Conservation (phyloP, 805 yeast species). For the Candida nemodendra region DNA sequence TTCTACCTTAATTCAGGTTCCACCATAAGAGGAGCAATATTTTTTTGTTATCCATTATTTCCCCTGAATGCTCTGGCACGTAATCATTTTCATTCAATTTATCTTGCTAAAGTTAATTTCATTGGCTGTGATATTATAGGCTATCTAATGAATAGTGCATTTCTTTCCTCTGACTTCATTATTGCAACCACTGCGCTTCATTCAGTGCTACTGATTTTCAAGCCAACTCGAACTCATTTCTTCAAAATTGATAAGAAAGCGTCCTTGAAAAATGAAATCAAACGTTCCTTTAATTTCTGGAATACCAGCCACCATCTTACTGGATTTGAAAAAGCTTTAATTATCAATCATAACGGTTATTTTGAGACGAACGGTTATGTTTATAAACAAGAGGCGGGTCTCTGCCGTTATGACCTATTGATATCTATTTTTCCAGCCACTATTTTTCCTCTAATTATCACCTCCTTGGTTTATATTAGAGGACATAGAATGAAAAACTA, state of each 20-base stretch:
- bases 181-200: constrained; percentile 20
- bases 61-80: constrained; percentile 9
- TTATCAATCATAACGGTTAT: constrained; percentile 14
- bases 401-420: constrained; percentile 12
- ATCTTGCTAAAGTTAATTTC: constrained; percentile 6
- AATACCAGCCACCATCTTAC: constrained; percentile 2
- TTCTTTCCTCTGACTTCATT: constrained; percentile 17
- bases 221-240: constrained; percentile 6
- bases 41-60: constrained; percentile 16
- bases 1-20: constrained; percentile 14
- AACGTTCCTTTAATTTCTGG: background rate
- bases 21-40: constrained; percentile 11
- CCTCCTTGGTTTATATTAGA: constrained; percentile 10
- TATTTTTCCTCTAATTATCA: constrained; percentile 9
- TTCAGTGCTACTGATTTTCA: constrained; percentile 13
- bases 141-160: constrained; percentile 12
- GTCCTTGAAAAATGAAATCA: background rate
- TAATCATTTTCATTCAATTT: constrained; percentile 5
- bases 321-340: constrained; percentile 8
- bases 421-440: constrained; percentile 4
- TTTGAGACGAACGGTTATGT: constrained; percentile 9
- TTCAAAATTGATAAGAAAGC: constrained; percentile 6
- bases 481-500: constrained; percentile 15
- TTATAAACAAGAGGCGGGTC: constrained; percentile 19
- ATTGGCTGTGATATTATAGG: constrained; percentile 22